These are phyloP conservation scores for Alloteropsis semialata DNA, from an alignment of 176 grass and related monocot genomes.

Conservation along the genomic window DNA sequence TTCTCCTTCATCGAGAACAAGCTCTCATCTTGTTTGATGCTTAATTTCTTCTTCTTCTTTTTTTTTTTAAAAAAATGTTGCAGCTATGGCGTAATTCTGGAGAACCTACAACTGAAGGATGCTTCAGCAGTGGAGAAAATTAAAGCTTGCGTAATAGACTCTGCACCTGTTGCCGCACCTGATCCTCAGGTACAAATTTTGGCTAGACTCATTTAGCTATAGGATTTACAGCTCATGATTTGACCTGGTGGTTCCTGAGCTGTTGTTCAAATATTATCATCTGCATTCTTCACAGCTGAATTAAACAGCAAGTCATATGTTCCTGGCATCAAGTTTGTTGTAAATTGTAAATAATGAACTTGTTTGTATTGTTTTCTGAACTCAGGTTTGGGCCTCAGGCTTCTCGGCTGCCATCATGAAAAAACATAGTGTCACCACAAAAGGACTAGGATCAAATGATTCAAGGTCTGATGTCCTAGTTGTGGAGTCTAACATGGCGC, in stretches of 20 bases:
- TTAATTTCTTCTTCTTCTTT: not conserved
- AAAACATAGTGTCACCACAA: conserved; percentile 70
- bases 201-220: not conserved
- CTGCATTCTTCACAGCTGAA: not conserved
- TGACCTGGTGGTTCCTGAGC: conserved; percentile 18
- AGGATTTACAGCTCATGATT: not conserved
- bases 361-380: not conserved
- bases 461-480: conserved; percentile 34
- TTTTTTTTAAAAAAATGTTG: too few species aligned
- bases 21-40: not conserved
- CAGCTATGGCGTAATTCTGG: conserved; percentile 84
- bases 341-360: not conserved
- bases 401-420: conserved; percentile 95
- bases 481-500: conserved; percentile 42
- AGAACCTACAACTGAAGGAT: conserved; percentile 65
- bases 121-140: conserved; percentile 68
- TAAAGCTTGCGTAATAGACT: conserved; percentile 84
- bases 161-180: conserved; percentile 77
- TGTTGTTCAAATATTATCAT: not conserved
- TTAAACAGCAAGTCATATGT: not conserved
- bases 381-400: conserved; percentile 88
- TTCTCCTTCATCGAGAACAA: not conserved
- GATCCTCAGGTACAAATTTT: conserved; percentile 72
- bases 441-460: conserved; percentile 37
- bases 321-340: not conserved